Evolutionary conservation across 2,329 filamentous ascomycete genomes (phyloP), one percentile per base, ranked within the genome.

Genomic region (Acrocalymma vagum): DNA sequence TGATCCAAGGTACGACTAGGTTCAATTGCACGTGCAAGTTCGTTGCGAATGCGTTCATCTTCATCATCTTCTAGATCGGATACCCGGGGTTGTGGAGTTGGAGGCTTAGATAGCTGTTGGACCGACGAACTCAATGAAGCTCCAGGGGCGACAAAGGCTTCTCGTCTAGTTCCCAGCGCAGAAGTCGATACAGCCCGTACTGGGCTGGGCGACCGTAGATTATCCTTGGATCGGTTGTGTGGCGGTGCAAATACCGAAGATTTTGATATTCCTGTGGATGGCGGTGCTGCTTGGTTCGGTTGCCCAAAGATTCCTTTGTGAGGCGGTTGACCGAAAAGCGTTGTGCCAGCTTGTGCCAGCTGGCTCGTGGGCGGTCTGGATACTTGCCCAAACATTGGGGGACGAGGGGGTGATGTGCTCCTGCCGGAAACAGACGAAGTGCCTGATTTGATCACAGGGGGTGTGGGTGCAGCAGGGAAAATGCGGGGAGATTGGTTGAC

Each of bases 191-290:
- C 62, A n/a, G 77, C 74, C 22, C 86, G 82, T 17, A 88, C 72
- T 1, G 88, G 87, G 51, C 87, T 91, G 2, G 88, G 87, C 8
- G 87, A 90, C 23, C 86, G 82, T 30, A 87, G 85, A 51, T 81
- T 85, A n/a, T 75, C 72, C 39, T 65, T 65, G 67, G 43, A 32
- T 38, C 58, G 48, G 76, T 16, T 45, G 23, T 80, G 74, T 22
- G 71, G 66, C 29, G 79, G 81, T 8, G 81, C 72, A 39, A 88
- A 80, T 16, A 78, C n/a, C n/a, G n/a, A n/a, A n/a, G n/a, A n/a
- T n/a, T n/a, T 78, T 74, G 42, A 52, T 37, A 45, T 39, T 3
- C 63, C 63, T 9, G 46, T 39, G 6, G 45, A 30, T 6, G 55
- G 42, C 24, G 50, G 48, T 16, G 28, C 18, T 18, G 45, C 28